Conservation (phyloP, 2,329 filamentous ascomycete species). For the Didymella lethalis region DNA sequence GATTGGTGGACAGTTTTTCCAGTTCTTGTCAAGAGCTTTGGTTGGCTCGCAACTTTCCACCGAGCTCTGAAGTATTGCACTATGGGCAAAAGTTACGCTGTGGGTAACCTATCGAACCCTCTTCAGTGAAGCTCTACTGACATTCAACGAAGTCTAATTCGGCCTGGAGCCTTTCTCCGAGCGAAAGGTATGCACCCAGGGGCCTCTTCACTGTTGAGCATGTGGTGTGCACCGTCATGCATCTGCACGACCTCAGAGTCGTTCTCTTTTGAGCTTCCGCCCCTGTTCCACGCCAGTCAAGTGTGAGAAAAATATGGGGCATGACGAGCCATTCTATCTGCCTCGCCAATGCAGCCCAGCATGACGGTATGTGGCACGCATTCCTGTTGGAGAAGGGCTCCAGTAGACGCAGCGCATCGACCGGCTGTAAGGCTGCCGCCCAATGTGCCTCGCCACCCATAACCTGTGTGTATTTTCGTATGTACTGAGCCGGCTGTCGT, state of each 20-base stretch:
- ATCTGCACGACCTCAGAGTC: not conserved
- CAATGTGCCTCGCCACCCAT: not conserved
- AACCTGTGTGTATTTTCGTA: not conserved
- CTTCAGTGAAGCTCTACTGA: not conserved
- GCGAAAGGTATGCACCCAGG: not conserved
- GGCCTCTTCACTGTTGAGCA: not conserved
- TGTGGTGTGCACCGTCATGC: not conserved
- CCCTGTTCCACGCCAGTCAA: not conserved
- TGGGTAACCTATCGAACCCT: not conserved
- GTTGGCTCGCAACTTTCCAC: constrained; percentile 2
- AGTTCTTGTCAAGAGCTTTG: not conserved
- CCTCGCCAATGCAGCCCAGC: not conserved
- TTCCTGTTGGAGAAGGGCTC: constrained; percentile 3
- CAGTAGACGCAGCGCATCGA: not conserved
- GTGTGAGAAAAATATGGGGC: not conserved
- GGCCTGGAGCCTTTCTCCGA: not conserved
- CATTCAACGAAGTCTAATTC: not conserved
- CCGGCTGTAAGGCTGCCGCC: not conserved
- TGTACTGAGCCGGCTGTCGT: not conserved
- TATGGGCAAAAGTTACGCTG: not conserved
- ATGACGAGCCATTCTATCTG: not conserved
- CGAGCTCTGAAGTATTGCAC: not conserved
- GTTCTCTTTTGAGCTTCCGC: not conserved
- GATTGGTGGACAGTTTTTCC: not conserved
- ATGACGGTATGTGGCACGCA: not conserved